Conservation (phyloP, 148 eudicot species). For the Rhododendron kiyosumense region DNA sequence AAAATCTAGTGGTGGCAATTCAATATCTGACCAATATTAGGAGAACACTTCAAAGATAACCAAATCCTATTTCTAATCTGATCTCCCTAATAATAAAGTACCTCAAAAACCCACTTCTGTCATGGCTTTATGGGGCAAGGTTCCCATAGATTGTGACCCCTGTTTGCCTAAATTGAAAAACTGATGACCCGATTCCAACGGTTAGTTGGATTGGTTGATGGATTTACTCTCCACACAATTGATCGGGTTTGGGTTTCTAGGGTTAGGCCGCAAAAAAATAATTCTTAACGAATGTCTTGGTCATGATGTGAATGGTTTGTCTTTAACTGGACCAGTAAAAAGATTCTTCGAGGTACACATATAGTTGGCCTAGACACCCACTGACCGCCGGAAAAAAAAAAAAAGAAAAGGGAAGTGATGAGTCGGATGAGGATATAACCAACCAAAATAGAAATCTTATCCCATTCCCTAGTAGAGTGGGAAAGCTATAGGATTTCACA, state of each 20-base stretch:
- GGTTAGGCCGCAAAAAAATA: too few relatives aligned
- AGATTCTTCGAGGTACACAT: too few relatives aligned
- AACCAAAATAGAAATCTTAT: conserved; percentile 37
- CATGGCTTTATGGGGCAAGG: conserved; percentile 4
- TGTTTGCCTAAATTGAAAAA: conserved; percentile 1
- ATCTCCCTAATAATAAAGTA: not conserved
- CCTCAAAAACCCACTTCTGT: not conserved
- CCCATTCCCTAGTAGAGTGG: conserved; percentile 39
- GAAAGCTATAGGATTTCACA: conserved; percentile 23
- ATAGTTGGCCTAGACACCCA: not conserved
- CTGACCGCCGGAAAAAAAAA: not conserved
- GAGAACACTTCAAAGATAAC: too few relatives aligned
- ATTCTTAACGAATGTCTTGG: too few relatives aligned
- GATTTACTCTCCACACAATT: too few relatives aligned
- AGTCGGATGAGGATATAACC: conserved; percentile 39
- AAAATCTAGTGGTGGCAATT: not conserved
- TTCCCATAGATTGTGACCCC: not conserved
- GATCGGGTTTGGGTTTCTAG: too few relatives aligned
- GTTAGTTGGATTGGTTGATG: not conserved
- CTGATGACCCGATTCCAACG: not conserved
- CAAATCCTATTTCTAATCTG: not conserved
- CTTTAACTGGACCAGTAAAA: too few relatives aligned
- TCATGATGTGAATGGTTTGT: too few relatives aligned
- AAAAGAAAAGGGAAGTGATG: conserved; percentile 5
- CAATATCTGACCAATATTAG: too few relatives aligned